phyloP scores from a whole-genome alignment of 2,329 filamentous ascomycete genomes.

The Penicillium crustosum region DNA sequence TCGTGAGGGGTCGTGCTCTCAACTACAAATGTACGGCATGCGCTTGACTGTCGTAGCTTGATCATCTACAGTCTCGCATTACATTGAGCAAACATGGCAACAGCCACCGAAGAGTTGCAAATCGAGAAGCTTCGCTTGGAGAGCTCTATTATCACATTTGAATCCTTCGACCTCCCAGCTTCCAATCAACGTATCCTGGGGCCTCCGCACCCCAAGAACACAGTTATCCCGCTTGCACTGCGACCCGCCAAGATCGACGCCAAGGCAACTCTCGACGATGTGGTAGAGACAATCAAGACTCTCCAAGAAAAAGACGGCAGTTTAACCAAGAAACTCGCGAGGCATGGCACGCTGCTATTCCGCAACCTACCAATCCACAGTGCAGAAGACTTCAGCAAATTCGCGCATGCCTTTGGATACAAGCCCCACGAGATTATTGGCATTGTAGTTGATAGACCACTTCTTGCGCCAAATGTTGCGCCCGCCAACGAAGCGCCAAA shows the following conservation, averaged over 20 bases:
- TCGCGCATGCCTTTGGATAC: conserved; percentile 52
- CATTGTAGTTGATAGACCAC: conserved; percentile 50
- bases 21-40: not conserved
- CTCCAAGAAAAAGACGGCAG: conserved; percentile 34
- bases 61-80: not conserved
- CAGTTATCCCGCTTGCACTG: conserved; percentile 44
- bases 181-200: conserved; percentile 46
- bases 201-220: conserved; percentile 40
- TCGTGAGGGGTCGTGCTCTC: not conserved
- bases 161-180: conserved; percentile 42
- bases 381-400: conserved; percentile 50
- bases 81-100: conserved; percentile 1
- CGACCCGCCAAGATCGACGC: conserved; percentile 27
- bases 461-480: conserved; percentile 47
- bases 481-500: conserved; percentile 53
- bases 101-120: not conserved
- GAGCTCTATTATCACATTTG: conserved; percentile 31
- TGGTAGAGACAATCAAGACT: conserved; percentile 40
- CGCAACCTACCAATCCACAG: conserved; percentile 47
- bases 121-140: conserved; percentile 22
- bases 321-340: conserved; percentile 45
- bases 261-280: conserved; percentile 33
- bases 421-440: conserved; percentile 53
- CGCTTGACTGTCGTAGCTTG: not conserved
- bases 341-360: conserved; percentile 51